Base-by-base conservation (phyloP, 768 basidiomycete species). In the Tephrocybe sp. region DNA sequence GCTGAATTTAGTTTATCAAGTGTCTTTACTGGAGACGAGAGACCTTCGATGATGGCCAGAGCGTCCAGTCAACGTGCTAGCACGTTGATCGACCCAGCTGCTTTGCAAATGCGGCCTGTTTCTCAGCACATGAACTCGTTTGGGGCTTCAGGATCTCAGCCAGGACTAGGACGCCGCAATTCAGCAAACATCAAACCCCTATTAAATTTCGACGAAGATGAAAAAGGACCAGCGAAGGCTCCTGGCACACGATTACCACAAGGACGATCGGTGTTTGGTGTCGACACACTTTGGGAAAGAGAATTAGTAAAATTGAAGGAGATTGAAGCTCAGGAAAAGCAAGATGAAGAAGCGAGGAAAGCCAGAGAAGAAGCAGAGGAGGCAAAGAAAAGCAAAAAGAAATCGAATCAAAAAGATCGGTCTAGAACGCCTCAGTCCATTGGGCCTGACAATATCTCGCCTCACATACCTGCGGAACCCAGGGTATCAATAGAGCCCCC, bases 41-140 rank as follows among this genome's bases (percentile, higher is more conserved):
- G 93, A 51, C 92, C 94, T 9, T 88, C 91, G 4, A 96, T 96
- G 94, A 95, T 96, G 93, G 81, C 85, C 28, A 81, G 93, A 55
- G 72, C 74, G 32, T 68, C 71, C 37, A 66, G 73, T 30, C 68
- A 76, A 50, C 83, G 80, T 17, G 65, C 80, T 11, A 84, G 79
- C 58, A 89, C 91, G 0, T 67, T 93, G 44, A 88, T 93, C 59
- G 88, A 93, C 63, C 85, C 86, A 15, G 72, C 78, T 34, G 71
- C 79, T 3, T 72, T 92, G 42, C 76, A 74, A 34, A 63, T 65
- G 14, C 70, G 76, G n/a, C 81, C 84, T 4, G 60, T 62, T 23
- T 69, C 73, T 14, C 78, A 80, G 48, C 70, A 71, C 30, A 62
- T 74, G 56, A 73, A 69, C 50, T 73, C 79, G 26, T 76, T 73